Base-by-base conservation (phyloP, 768 basidiomycete species). In the Phaeolepiota aurea region DNA sequence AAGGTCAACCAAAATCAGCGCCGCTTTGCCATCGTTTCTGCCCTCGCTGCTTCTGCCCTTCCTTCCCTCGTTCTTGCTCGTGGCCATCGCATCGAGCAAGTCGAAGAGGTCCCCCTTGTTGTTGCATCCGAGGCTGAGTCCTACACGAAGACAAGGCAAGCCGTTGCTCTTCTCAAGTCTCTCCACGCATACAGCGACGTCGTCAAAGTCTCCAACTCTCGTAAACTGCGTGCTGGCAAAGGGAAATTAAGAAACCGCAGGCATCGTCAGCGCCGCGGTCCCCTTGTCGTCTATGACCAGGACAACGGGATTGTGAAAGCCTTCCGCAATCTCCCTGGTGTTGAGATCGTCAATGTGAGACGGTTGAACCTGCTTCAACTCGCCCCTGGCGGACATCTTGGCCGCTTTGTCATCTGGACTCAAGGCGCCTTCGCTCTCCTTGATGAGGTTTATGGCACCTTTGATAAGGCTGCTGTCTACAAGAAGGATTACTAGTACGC, bases 1-100 rank as follows among this genome's bases (percentile, higher is more conserved):
- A 99, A 97, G 74, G 88, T 97, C 46, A 93, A 93, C 82, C 88
- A 92, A 76, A 94, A 93, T 78, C 93, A 98, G 70, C 88, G 88
- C 63, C 87, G 96, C 50, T 99, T 91, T 65, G 96, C 96, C 42
- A 81, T 88, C 48, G 94, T 98, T 51, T 97, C 96, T 47, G 96
- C 96, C 37, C 80, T 99, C 44, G 96, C 96, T 38, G 96, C 96
- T 2, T 94, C 96, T 38, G 96, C 94, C 33, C 81, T 99, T 46
- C 94, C 91, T 51, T 93, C 94, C 31, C 87, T 99, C 59, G 93
- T 99, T 57, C 89, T 98, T 54, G 96, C 96, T 39, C 93, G 96
- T 54, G 96, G 96, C 35, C 96, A 99, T 77, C 86, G 92, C 63
- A 91, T 99, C 68, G 96, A 98, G 76, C 72, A 91, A 64, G 80